These are phyloP conservation scores for Leishmania martiniquensis DNA, from an alignment of 208 protist species.

Conservation along the genomic window DNA sequence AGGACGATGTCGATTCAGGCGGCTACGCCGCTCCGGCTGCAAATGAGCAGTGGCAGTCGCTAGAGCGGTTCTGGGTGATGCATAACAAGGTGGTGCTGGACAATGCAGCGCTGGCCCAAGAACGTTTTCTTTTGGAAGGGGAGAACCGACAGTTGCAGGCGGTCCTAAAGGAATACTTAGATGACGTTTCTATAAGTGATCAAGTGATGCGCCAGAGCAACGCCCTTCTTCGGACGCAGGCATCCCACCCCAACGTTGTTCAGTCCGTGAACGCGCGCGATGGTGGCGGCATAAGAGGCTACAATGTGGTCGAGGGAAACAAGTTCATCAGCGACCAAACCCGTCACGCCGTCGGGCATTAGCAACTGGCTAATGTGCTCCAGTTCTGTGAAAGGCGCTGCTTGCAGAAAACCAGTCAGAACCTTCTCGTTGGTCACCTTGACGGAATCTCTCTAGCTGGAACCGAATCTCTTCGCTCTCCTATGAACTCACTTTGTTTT, in stretches of 20 bases:
- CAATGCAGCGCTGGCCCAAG: conserved; percentile 92
- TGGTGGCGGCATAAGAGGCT: conserved; percentile 10
- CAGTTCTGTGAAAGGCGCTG: neutral
- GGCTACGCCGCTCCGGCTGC: conserved; percentile 16
- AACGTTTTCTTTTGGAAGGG: conserved; percentile 83
- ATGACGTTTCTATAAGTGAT: conserved; percentile 95
- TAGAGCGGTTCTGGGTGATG: conserved; percentile 95
- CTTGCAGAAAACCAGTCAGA: no score
- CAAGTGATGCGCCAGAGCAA: conserved; percentile 83
- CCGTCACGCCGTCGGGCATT: conserved; percentile 49
- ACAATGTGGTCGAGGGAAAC: conserved; percentile 84
- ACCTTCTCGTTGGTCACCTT: neutral
- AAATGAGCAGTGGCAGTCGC: conserved; percentile 86
- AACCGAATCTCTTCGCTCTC: neutral
- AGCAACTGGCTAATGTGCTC: neutral
- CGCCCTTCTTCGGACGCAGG: conserved; percentile 50
- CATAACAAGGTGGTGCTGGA: conserved; percentile 97
- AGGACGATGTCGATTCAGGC: conserved; percentile 23
- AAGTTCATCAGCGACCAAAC: conserved; percentile 74
- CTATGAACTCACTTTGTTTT: neutral
- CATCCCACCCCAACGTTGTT: conserved; percentile 65
- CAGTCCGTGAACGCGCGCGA: conserved; percentile 36
- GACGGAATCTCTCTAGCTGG: neutral
- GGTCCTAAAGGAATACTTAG: conserved; percentile 95
- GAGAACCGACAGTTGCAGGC: conserved; percentile 92